Percentiles rank a stretch among this genome's conserved stretches.
These are phyloP conservation scores for Erucastrum elatum DNA, from an alignment of 345 rosid genomes.

Conservation along the genomic window DNA sequence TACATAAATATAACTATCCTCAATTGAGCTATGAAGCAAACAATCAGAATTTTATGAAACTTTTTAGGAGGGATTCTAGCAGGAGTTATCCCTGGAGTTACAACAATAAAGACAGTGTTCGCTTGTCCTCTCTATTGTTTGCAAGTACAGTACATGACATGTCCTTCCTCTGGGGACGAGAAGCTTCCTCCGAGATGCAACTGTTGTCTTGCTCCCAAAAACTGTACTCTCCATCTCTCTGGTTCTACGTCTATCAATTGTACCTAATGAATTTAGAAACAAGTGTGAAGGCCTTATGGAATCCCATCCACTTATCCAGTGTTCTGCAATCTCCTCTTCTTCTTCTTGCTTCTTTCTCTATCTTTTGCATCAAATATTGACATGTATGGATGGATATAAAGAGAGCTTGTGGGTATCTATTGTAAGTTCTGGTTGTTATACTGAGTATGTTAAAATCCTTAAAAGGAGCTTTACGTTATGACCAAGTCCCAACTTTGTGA, in stretches of 20 bases:
- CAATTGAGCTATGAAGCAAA: neutral
- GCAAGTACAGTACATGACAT: slow-evolving; percentile 52
- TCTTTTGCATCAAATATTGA: slow-evolving; percentile 26
- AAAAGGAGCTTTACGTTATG: neutral
- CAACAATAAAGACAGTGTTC: neutral
- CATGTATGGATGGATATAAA: neutral
- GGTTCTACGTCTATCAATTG: slow-evolving; percentile 42
- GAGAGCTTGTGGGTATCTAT: neutral
- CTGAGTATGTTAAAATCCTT: neutral
- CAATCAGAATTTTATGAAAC: neutral
- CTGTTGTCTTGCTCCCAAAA: slow-evolving; percentile 54
- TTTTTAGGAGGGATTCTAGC: slow-evolving; percentile 12
- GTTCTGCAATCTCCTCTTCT: slow-evolving; percentile 22
- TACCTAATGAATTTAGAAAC: slow-evolving; percentile 22
- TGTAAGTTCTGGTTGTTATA: neutral
- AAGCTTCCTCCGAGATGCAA: slow-evolving; percentile 49
- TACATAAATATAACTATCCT: neutral
- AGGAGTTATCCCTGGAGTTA: slow-evolving; percentile 14
- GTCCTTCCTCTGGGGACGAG: slow-evolving; percentile 40
- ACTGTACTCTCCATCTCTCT: slow-evolving; percentile 54
- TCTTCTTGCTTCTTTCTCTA: slow-evolving; percentile 25
- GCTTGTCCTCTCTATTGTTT: slow-evolving; percentile 47
- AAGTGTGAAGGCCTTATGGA: slow-evolving; percentile 7
- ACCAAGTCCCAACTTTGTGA: neutral
- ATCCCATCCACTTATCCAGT: slow-evolving; percentile 40